Base-by-base conservation (phyloP, 306 rosid species). In the Rosa rugosa region DNA sequence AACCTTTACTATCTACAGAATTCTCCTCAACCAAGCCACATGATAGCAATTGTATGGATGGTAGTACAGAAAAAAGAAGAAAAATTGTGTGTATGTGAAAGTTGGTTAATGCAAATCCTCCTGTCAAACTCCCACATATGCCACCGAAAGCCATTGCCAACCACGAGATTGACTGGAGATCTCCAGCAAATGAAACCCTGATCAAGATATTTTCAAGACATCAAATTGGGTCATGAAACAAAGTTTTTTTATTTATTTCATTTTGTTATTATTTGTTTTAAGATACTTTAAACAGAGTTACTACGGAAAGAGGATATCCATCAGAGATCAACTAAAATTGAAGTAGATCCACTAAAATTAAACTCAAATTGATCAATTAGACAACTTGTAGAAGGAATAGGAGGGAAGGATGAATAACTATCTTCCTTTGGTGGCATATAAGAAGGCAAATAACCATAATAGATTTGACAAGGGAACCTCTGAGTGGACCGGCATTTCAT, bases 91-190 rank as follows among this genome's bases (percentile, higher is more conserved):
- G 75, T 69, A 86, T 91, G 71, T 51, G 83, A 57, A 93, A 84
- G 80, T 84, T 89, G 79, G 89, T 88, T 75, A 93, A 81, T 69
- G 96, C 96, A 80, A 82, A 82, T 84, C 97, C 97, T 77, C 97
- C 97, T 31, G 83, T 87, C 78, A 91, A 84, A 86, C 91, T 93
- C 67, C 97, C 97, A 64, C 88, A 89, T 81, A 93, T 85, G 81
- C 97, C 97, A 27, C 97, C 97, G 34, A 91, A 72, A 78, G 97
- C 96, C 97, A 91, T 93, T 13, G 97, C 84, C n/a, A 80, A 81
- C 97, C 97, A 91, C 49, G 96, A 91, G 72, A 88, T 65, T 62
- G 96, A 85, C 82, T 93, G 97, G 47, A 93, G 97, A 49, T 93
- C 97, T 76, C 97, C 97, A 49, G 94, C 90, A 85, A 82, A 86